phyloP scores from a whole-genome alignment of 2,329 filamentous ascomycete species.

The Trichoderma hamatum region DNA sequence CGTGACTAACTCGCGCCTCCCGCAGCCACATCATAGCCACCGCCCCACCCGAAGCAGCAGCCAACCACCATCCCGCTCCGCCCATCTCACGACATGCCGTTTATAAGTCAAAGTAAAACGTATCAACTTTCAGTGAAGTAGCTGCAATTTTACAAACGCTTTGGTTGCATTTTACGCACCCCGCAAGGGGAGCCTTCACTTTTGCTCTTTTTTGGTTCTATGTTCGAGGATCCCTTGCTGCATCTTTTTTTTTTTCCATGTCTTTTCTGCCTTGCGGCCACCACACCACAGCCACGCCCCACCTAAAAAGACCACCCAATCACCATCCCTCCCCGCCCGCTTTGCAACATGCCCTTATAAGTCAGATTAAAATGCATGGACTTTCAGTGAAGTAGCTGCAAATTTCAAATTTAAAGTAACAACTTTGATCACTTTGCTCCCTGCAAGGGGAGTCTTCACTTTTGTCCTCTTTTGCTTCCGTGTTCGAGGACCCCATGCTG shows the following conservation, averaged over 20 bases:
- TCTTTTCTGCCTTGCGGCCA: too few relatives aligned
- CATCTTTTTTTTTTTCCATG: not conserved
- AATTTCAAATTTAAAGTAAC: too few relatives aligned
- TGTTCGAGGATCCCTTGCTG: not conserved
- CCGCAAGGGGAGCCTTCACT: constrained; percentile 11
- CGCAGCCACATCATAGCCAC: not conserved
- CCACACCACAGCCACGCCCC: too few relatives aligned
- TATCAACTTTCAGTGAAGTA: not conserved
- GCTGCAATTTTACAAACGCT: too few relatives aligned
- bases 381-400: not conserved
- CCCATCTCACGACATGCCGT: not conserved
- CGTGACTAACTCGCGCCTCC: not conserved
- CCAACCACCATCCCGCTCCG: not conserved
- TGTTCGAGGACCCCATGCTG: not conserved
- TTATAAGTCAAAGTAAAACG: not conserved
- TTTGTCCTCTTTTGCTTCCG: not conserved
- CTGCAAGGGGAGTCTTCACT: constrained; percentile 9
- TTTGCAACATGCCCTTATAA: not conserved
- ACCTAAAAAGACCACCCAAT: too few relatives aligned
- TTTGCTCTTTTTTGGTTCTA: not conserved
- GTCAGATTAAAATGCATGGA: not conserved
- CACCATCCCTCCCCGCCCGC: too few relatives aligned
- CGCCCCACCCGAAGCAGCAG: not conserved
- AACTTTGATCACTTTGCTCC: too few relatives aligned
- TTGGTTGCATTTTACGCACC: too few relatives aligned